Percentiles rank a stretch among this genome's conserved stretches.
These are phyloP conservation scores for Penicillium ochrochloron DNA, from an alignment of 495 filamentous ascomycete genomes.

Conservation along the genomic window DNA sequence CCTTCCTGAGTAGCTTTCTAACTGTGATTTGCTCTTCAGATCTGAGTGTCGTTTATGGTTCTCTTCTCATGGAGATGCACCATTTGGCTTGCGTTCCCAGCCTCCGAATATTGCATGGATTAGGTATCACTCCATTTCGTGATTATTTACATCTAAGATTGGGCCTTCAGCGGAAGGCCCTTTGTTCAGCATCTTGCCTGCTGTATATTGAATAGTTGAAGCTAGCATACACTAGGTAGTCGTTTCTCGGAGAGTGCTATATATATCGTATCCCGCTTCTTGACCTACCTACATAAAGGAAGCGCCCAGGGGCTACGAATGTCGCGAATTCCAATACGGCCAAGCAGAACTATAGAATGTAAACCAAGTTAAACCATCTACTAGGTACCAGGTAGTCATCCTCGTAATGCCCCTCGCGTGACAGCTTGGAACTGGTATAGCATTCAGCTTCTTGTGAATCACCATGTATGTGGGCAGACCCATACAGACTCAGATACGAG, in stretches of 20 bases:
- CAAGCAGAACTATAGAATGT: too few relatives aligned
- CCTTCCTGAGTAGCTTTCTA: constrained; percentile 6
- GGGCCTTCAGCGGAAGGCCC: background rate
- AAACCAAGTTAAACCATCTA: background rate
- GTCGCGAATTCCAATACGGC: too few relatives aligned
- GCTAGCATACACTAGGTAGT: too few relatives aligned
- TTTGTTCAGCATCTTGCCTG: background rate
- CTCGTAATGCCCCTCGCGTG: background rate
- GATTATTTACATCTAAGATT: background rate
- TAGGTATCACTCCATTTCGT: too few relatives aligned
- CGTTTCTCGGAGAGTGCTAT: too few relatives aligned
- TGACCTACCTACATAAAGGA: too few relatives aligned
- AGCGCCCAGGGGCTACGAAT: too few relatives aligned
- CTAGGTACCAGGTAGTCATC: background rate
- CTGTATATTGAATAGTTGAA: too few relatives aligned
- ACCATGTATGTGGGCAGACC: background rate
- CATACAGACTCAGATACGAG: background rate
- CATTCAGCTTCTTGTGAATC: background rate
- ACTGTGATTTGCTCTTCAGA: background rate
- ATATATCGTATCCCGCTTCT: too few relatives aligned
- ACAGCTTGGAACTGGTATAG: background rate
- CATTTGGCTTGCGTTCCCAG: background rate
- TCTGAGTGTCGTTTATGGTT: background rate
- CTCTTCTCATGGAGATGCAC: background rate
- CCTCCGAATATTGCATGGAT: background rate